Conservation (phyloP, 2,329 filamentous ascomycete species). For the Fusarium sterilihyphosum region DNA sequence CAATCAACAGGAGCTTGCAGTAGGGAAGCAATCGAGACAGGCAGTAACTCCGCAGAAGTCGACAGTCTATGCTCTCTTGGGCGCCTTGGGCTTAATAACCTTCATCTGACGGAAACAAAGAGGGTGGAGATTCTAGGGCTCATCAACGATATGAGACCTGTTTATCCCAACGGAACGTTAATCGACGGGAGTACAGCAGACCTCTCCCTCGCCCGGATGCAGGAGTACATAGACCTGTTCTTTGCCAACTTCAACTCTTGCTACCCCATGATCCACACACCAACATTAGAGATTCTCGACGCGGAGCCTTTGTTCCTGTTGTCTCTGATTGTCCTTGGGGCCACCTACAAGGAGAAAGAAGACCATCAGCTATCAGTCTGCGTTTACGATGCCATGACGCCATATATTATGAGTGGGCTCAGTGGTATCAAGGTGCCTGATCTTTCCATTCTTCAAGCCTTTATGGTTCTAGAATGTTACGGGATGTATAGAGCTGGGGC, state of each 20-base stretch:
- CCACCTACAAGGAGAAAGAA: neutral
- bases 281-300: neutral
- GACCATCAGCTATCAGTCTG: neutral
- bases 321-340: neutral
- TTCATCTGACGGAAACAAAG: neutral
- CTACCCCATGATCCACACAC: neutral
- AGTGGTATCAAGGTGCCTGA: neutral
- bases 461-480: neutral
- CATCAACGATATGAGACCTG: neutral
- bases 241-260: neutral
- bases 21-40: rapidly evolving
- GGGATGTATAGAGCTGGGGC: neutral
- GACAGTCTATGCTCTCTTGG: neutral
- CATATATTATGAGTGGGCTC: neutral
- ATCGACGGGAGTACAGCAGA: neutral
- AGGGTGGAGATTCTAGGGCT: rapidly evolving
- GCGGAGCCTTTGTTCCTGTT: neutral
- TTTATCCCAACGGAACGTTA: neutral
- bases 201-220: neutral
- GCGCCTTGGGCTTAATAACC: neutral
- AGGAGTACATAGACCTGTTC: neutral
- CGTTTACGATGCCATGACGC: neutral
- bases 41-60: neutral
- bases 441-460: neutral
- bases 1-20: rapidly evolving